phyloP scores from a whole-genome alignment of 805 yeast genomes.

The Candida arabinofermentans region DNA sequence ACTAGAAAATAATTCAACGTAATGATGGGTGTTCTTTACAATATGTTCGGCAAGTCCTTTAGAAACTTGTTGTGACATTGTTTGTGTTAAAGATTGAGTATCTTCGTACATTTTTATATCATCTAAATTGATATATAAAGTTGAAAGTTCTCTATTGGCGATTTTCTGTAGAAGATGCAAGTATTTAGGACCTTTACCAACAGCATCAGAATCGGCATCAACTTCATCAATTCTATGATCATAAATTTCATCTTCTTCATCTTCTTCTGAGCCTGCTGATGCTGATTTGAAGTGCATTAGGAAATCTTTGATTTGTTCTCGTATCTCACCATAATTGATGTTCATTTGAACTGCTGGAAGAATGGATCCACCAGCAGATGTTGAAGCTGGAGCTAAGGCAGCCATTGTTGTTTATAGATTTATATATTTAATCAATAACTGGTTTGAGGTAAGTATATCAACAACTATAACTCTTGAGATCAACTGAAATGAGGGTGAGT shows the following conservation, averaged over 20 bases:
- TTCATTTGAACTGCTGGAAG: slow-evolving; percentile 26
- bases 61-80: slow-evolving; percentile 13
- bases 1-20: slow-evolving; percentile 68
- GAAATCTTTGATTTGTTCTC: slow-evolving; percentile 58
- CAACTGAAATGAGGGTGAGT: no score
- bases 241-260: slow-evolving; percentile 31
- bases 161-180: slow-evolving; percentile 67
- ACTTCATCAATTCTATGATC: slow-evolving; percentile 32
- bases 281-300: slow-evolving; percentile 59
- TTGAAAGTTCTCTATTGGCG: slow-evolving; percentile 75
- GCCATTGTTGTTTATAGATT: slow-evolving; percentile 15
- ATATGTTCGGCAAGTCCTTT: slow-evolving; percentile 51
- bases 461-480: no score
- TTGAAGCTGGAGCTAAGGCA: slow-evolving; percentile 15
- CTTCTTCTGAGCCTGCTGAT: slow-evolving; percentile 17
- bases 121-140: slow-evolving; percentile 74
- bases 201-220: slow-evolving; percentile 23
- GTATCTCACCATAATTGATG: slow-evolving; percentile 62
- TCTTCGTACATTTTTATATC: slow-evolving; percentile 73
- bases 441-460: no score
- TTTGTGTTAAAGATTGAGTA: slow-evolving; percentile 25
- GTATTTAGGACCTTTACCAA: slow-evolving; percentile 62
- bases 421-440: no score
- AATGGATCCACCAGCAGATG: slow-evolving; percentile 18
- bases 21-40: slow-evolving; percentile 71